Conservation (phyloP, 2,329 filamentous ascomycete genomes). For the Colletotrichum sansevieriae region DNA sequence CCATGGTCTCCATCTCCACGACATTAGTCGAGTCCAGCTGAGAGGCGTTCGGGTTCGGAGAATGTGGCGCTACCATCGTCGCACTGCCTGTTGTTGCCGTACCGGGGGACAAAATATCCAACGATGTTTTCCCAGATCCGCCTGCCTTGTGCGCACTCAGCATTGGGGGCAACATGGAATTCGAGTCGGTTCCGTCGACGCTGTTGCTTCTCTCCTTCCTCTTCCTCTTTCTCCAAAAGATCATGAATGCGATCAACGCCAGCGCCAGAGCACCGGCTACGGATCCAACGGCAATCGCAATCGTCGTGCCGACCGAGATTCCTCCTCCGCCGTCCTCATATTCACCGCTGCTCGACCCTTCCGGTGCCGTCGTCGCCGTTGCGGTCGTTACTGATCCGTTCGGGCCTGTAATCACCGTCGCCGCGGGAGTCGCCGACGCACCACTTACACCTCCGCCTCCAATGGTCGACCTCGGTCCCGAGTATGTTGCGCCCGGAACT, state of each 20-base stretch:
- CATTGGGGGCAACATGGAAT: conserved; percentile 12
- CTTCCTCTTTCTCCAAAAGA: conserved; percentile 26
- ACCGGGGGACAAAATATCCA: conserved; percentile 25
- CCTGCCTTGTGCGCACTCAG: conserved; percentile 24
- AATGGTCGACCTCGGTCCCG: conserved; percentile 15
- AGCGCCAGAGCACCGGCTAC: conserved; percentile 28
- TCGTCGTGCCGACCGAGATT: conserved; percentile 24
- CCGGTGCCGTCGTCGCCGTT: conserved; percentile 20
- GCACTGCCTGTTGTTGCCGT: conserved; percentile 25
- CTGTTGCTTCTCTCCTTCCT: conserved; percentile 1
- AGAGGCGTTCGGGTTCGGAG: conserved; percentile 18
- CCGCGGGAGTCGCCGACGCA: conserved; percentile 18
- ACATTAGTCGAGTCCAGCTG: conserved; percentile 34
- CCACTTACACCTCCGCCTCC: background rate
- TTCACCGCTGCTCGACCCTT: background rate
- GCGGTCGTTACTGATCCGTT: background rate
- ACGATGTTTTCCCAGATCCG: conserved; percentile 12
- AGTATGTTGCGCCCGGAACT: conserved; percentile 40
- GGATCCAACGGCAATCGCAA: conserved; percentile 33
- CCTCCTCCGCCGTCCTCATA: background rate
- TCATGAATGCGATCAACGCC: conserved; percentile 19
- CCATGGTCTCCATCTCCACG: conserved; percentile 38
- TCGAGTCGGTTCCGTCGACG: conserved; percentile 5
- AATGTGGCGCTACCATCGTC: conserved; percentile 24
- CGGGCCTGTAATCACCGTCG: conserved; percentile 3